phyloP scores from a whole-genome alignment of 306 rosid species.

The Arachis hypogaea region DNA sequence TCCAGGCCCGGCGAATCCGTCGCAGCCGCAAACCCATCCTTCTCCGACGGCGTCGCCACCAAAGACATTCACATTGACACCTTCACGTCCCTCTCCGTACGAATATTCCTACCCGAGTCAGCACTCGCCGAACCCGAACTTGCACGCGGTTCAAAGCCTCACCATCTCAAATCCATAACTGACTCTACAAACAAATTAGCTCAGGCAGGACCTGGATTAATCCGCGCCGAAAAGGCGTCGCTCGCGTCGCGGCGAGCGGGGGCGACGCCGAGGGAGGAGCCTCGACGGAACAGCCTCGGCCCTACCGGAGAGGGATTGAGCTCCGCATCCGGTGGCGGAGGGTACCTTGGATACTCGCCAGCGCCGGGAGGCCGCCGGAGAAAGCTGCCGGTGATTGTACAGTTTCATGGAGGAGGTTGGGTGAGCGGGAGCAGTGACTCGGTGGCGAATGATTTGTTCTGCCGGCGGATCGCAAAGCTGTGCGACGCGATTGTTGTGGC shows the following conservation, averaged over 20 bases:
- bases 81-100: constrained; percentile 69
- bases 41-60: constrained; percentile 89
- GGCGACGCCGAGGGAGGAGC: constrained; percentile 32
- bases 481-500: constrained; percentile 80
- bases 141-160: constrained; percentile 41
- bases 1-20: constrained; percentile 84
- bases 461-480: constrained; percentile 77
- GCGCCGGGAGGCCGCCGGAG: constrained; percentile 46
- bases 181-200: constrained; percentile 22
- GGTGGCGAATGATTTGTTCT: constrained; percentile 75
- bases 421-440: constrained; percentile 92
- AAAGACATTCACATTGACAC: constrained; percentile 93
- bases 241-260: constrained; percentile 41
- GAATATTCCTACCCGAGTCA: constrained; percentile 94
- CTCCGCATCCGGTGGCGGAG: constrained; percentile 41
- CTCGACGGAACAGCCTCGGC: constrained; percentile 57
- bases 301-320: constrained; percentile 56
- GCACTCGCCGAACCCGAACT: constrained; percentile 66
- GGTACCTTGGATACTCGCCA: constrained; percentile 78
- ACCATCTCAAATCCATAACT: constrained; percentile 38
- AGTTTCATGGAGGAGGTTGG: constrained; percentile 99
- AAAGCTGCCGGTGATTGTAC: constrained; percentile 76
- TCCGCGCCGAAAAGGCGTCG: constrained; percentile 27
- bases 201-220: constrained; percentile 38
- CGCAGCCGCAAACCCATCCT: constrained; percentile 72